These are phyloP conservation scores for Pterocarpus macrocarpus DNA, from an alignment of 306 rosid genomes.

Conservation along the genomic window DNA sequence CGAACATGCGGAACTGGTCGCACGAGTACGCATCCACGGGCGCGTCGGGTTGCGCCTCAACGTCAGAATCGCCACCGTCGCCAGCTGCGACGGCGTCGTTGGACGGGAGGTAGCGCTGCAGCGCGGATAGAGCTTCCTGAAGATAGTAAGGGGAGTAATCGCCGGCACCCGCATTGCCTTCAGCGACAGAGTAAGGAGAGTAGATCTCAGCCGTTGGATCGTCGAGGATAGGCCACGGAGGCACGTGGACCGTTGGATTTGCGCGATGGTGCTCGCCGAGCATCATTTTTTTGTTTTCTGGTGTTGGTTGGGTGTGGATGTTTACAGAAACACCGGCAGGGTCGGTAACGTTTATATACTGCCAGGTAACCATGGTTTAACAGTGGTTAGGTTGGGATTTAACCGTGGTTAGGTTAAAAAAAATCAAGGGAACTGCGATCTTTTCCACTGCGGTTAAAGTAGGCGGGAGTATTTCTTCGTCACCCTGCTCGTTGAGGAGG, in stretches of 20 bases:
- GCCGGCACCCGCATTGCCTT: constrained; percentile 59
- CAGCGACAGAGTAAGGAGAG: constrained; percentile 55
- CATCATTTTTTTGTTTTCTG: constrained; percentile 61
- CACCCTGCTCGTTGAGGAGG: background rate
- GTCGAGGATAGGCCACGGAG: constrained; percentile 69
- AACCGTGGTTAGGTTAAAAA: constrained; percentile 62
- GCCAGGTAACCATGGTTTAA: constrained; percentile 60
- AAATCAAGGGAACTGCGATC: constrained; percentile 36
- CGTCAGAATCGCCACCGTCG: constrained; percentile 67
- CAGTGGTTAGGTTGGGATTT: constrained; percentile 63
- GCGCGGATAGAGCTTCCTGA: constrained; percentile 66
- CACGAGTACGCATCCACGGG: constrained; percentile 90
- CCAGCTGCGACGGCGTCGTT: constrained; percentile 47
- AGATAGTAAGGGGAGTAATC: constrained; percentile 67
- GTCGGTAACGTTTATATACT: constrained; percentile 61
- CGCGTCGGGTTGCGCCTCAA: constrained; percentile 56
- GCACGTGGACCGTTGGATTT: constrained; percentile 74
- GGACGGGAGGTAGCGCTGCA: constrained; percentile 74
- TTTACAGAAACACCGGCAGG: constrained; percentile 51
- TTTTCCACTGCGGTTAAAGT: constrained; percentile 61
- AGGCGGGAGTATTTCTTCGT: background rate
- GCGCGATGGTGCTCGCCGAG: constrained; percentile 76
- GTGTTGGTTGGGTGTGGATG: constrained; percentile 31
- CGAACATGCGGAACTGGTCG: constrained; percentile 92
- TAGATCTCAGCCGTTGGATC: constrained; percentile 65